These are phyloP conservation scores for Intubia oerlemansii DNA, from an alignment of 2,329 filamentous ascomycete species.

Conservation along the genomic window DNA sequence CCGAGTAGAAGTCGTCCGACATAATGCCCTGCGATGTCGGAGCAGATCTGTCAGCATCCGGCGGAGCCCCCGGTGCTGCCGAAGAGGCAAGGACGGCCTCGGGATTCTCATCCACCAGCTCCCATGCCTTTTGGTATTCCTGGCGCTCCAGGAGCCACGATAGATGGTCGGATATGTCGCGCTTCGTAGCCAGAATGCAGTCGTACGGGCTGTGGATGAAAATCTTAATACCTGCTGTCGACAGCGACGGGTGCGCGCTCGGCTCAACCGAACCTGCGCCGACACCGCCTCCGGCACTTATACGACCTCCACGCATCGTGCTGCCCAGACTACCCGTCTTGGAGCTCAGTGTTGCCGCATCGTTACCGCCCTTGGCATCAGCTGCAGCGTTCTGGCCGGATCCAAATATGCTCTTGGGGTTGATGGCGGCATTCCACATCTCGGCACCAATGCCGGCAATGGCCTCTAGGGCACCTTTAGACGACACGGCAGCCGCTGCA, in stretches of 20 bases:
- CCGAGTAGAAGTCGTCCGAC: conserved; percentile 47
- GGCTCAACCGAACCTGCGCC: neutral
- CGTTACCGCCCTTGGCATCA: neutral
- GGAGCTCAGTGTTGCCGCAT: neutral
- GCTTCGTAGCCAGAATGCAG: conserved; percentile 76
- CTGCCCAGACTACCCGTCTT: neutral
- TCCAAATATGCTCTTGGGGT: conserved; percentile 62
- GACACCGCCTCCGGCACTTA: no score
- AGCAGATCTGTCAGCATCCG: conserved; percentile 13
- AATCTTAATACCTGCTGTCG: conserved; percentile 42
- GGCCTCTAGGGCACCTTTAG: conserved; percentile 55
- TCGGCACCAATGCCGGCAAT: conserved; percentile 52
- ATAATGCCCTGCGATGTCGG: conserved; percentile 13
- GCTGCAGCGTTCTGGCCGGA: conserved; percentile 15
- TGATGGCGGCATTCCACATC: conserved; percentile 80
- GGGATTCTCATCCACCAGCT: conserved; percentile 70
- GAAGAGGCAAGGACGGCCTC: no score
- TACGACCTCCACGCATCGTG: no score
- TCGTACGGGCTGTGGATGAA: conserved; percentile 96
- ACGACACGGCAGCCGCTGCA: conserved; percentile 39
- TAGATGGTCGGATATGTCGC: conserved; percentile 70
- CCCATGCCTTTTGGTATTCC: conserved; percentile 72
- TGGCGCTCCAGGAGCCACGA: conserved; percentile 67
- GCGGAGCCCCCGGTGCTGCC: conserved; percentile 15
- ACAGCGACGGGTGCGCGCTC: conserved; percentile 29